phyloP scores from a whole-genome alignment of 768 basidiomycete genomes.

The Suillus weaverae region DNA sequence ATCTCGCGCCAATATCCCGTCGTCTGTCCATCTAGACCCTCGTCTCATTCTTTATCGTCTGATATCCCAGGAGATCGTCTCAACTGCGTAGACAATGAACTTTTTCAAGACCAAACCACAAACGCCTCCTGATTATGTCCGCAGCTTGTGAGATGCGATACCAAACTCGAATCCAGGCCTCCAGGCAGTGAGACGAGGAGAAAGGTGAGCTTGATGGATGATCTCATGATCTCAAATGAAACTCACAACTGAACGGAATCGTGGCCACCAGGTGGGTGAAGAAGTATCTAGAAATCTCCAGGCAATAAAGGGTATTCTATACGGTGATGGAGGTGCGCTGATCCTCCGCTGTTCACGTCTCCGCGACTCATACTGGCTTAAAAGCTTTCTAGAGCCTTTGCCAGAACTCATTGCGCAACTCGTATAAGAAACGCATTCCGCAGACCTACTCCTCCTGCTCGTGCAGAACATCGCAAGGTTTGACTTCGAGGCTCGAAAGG shows the following conservation, averaged over 20 bases:
- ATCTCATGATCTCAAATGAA: neutral
- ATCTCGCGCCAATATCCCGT: constrained; percentile 5
- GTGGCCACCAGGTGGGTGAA: constrained; percentile 66
- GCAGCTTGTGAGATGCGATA: constrained; percentile 76
- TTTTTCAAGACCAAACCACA: constrained; percentile 93
- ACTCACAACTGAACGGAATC: constrained; percentile 1
- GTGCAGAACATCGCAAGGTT: constrained; percentile 84
- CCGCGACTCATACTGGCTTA: constrained; percentile 29
- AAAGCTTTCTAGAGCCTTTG: too few species aligned
- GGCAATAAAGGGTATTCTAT: constrained; percentile 85
- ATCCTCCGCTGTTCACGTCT: constrained; percentile 5
- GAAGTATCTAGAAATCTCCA: constrained; percentile 88
- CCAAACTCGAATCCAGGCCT: constrained; percentile 69
- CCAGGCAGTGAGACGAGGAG: constrained; percentile 75
- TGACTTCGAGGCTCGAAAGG: constrained; percentile 92
- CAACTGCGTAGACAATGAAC: constrained; percentile 56
- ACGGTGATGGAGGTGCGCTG: constrained; percentile 80
- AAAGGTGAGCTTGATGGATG: constrained; percentile 55
- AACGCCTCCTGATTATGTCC: constrained; percentile 85
- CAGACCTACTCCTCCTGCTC: constrained; percentile 79
- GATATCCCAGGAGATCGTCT: constrained; percentile 2
- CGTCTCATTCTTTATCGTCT: neutral
- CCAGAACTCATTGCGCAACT: too few species aligned
- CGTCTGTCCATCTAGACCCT: neutral
- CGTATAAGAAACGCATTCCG: constrained; percentile 92